Evolutionary conservation across 1,139 yeast genomes (phyloP), one percentile per base, ranked within the genome.

Genomic region (Magnusiomyces magnusii): DNA sequence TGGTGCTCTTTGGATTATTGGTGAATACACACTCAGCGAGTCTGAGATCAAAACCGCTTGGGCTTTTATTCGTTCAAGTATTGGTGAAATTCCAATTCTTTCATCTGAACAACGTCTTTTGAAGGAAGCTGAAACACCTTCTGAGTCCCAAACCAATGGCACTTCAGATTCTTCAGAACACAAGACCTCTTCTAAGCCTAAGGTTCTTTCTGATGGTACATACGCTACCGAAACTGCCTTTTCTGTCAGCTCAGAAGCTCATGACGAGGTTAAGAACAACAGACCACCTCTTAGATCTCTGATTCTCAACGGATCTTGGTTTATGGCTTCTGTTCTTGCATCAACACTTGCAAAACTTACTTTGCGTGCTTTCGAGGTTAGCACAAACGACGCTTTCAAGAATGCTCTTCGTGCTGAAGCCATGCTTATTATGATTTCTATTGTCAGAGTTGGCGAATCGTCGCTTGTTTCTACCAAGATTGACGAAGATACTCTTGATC

Each of bases 351-450:
- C 95, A 57, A 95, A 95, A 76, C 80, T 95, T 63, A 87, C 91
- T 44, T 79, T 95, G 67, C 83, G 97, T 71, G 84, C 87, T 69
- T 82, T 83, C 65, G 81, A 83, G 66, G 74, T 83, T 57, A 77
- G 86, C 2, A 74, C 79, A 7, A 81, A 84, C 63, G 64, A 61
- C 36, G 73, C 75, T 1, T 81, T 82, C 57, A 76, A 85, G 61
- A 92, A 95, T 73, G 95, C 95, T 21, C 80, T 91, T 69, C 89
- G 87, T 68, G 98, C 99, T 23, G 99, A 95, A 75, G 98, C 97
- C 24, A 80, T 92, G 76, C 81, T 95, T 68, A 87, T 91, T 61
- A 82, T 95, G 84, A 96, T 95, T 55, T 89, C 97, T 41, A 86
- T 93, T 57, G 79, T 95, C 63, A 84, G 99, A 69, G 93, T 85